Base-by-base conservation (phyloP, 106 monocot genomes). In the Narthecium ossifragum region DNA sequence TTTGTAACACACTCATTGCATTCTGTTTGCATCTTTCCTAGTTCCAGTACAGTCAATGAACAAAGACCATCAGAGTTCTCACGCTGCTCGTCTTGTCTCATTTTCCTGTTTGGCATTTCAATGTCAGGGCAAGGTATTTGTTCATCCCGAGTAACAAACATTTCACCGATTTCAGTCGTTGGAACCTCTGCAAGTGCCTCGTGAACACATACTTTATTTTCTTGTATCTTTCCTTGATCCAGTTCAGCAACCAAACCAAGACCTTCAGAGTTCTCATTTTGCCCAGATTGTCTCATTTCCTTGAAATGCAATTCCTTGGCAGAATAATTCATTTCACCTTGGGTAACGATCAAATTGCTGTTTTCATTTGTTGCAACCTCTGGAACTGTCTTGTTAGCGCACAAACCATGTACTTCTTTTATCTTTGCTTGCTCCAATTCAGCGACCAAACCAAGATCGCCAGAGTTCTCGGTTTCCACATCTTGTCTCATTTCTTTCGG, bases 171-270 rank as follows among this genome's bases (percentile, higher is more conserved):
- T 26, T 58, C 59, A 59, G 9, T 18, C 11, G 4, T 18, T 17
- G 17, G 1, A 13, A 43, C 43, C 43, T 43, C 43, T 1, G 3
- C 43, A 43, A 43, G 18, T 0, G 18, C 18, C 43, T 43, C 17
- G 6, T 43, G 43, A 13, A 17, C 5, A 18, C 12, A 43, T 59
- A 8, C 26, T 17, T 12, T 24, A n/a, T 4, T 3, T 40, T 59
- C 40, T 13, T 40, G 12, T 5, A 15, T 14, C 1, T 24, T 38
- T 15, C 39, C 40, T 23, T 59, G 59, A 3, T 14, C 26, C 6
- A 40, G 27, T 57, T 46, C 55, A 34, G 43, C 67, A 18, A 20
- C 53, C 17, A 20, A 53, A 61, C 30, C 50, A 59, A 14, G 39
- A 2, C 15, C 21, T 12, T 40, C 36, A 25, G 59, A 26, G 11